These are phyloP conservation scores for Decorospora gaudefroyi DNA, from an alignment of 2,329 filamentous ascomycete species.

Conservation along the genomic window DNA sequence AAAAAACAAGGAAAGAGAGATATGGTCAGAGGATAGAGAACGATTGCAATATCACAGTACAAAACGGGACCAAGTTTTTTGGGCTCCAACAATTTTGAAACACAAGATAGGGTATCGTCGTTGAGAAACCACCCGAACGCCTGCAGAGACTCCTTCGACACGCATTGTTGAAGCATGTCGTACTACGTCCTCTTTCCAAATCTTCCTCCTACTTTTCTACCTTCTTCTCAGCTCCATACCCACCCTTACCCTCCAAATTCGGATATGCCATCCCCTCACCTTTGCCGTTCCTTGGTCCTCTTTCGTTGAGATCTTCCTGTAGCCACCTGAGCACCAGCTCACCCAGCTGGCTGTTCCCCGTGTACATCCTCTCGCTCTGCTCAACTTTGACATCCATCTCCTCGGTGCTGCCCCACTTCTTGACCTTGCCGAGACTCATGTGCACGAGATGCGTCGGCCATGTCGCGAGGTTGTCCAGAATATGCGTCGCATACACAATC, in stretches of 20 bases:
- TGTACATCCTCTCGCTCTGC: slow-evolving; percentile 38
- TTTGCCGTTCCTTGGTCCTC: slow-evolving; percentile 72
- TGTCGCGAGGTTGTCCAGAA: slow-evolving; percentile 88
- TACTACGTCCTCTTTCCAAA: neutral
- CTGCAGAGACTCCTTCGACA: slow-evolving; percentile 20
- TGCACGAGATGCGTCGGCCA: slow-evolving; percentile 97
- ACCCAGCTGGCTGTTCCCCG: slow-evolving; percentile 81
- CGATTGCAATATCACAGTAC: neutral
- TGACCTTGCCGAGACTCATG: slow-evolving; percentile 87
- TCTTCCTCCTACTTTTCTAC: slow-evolving; percentile 6
- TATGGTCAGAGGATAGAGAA: neutral
- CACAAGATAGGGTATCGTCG: slow-evolving; percentile 45
- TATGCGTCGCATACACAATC: slow-evolving; percentile 96
- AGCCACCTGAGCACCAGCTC: slow-evolving; percentile 90
- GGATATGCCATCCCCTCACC: slow-evolving; percentile 69
- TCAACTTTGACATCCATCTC: slow-evolving; percentile 59
- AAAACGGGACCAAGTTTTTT: neutral
- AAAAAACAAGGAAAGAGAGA: too few species aligned
- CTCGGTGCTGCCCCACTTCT: slow-evolving; percentile 79
- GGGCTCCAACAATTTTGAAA: slow-evolving; percentile 29
- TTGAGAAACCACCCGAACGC: slow-evolving; percentile 41
- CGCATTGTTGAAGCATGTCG: slow-evolving; percentile 37
- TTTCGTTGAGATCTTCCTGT: slow-evolving; percentile 73
- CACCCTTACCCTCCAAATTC: slow-evolving; percentile 62
- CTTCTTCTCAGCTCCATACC: slow-evolving; percentile 64